Base-by-base conservation (phyloP, 73 alveolate genomes). In the Paramecium sonneborni region DNA sequence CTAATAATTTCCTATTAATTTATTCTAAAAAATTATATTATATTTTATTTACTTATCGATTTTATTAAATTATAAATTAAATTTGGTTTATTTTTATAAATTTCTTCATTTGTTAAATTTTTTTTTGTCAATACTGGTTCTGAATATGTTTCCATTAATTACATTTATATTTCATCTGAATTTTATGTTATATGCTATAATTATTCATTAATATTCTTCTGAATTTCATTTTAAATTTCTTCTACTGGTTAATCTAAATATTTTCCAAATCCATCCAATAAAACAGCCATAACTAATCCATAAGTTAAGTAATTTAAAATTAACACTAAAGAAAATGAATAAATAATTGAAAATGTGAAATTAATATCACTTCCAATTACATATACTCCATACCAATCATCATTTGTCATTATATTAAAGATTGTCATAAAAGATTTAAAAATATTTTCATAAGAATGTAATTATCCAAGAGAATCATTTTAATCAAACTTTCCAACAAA, bases 361-460 rank as follows among this genome's bases (percentile, higher is more conserved):
- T 79, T 21, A 24, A 46, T 43, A 12, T 39, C 76, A 43, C 62
- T 23, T 43, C 76, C 90, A 30, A 79, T 39, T 7, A 43, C 74
- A 12, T 30, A 46, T 1, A 79, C 74, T 14, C 90, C 90, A 79
- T 79, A 79, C 90, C 90, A 79, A 79, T 79, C 90, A 43, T 46
- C 90, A 79, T 79, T 39, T 1, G 90, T 43, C 90, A 79, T 79
- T 23, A 79, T 79, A 79, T 79, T 79, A 12, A 79, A 79, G 6
- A 79, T 39, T 23, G 90, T 79, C 74, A 79, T 39, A 39, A 39
- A 79, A 0, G 90, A 32, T 43, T 79, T 79, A 79, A 79, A 79
- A 15, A 41, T 32, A 79, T 79, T 39, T n/a, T 79, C 90, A 79
- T 30, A 79, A 14, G 90, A 79, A 46, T 79, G 69, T 11, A 79